A percentile compares a stretch with the other conserved stretches of the same genome.
Evolutionary conservation across 495 filamentous ascomycete species (phyloP).

Genomic region (Penicillium chermesinum): DNA sequence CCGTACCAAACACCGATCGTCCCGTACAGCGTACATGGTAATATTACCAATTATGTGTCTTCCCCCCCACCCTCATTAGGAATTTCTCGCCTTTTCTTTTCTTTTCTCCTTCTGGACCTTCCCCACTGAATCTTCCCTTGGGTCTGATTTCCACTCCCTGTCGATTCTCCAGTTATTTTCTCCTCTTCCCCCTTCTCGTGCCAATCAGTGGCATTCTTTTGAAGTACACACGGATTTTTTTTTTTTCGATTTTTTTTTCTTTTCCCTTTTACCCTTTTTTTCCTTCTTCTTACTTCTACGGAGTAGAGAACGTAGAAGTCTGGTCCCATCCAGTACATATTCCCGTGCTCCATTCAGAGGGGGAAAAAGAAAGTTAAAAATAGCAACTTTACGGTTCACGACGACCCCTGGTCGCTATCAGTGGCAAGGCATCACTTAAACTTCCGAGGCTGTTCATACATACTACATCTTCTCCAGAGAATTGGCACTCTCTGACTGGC

Average conservation of each 20-base stretch:
- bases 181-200: constrained; percentile 1
- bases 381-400: constrained; percentile 7
- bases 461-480: constrained; percentile 1
- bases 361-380: constrained; percentile 8
- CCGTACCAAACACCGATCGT: too few relatives aligned
- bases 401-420: constrained; percentile 15
- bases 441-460: constrained; percentile 16
- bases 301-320: neutral
- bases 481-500: too few relatives aligned
- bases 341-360: constrained; percentile 2
- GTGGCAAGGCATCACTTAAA: constrained; percentile 21
- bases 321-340: too few relatives aligned
- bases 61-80: too few relatives aligned
- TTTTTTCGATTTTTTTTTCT: too few relatives aligned
- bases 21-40: too few relatives aligned
- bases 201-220: constrained; percentile 21
- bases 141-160: too few relatives aligned
- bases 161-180: neutral
- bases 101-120: constrained; percentile 13
- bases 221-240: constrained; percentile 1
- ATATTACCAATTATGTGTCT: neutral
- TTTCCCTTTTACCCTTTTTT: too few relatives aligned
- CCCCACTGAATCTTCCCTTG: neutral
- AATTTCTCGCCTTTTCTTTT: neutral
- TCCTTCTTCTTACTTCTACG: neutral